A percentile compares a stretch with the other conserved stretches of the same genome.
Conservation (phyloP, 768 basidiomycete species). For the Mrakia frigida region DNA sequence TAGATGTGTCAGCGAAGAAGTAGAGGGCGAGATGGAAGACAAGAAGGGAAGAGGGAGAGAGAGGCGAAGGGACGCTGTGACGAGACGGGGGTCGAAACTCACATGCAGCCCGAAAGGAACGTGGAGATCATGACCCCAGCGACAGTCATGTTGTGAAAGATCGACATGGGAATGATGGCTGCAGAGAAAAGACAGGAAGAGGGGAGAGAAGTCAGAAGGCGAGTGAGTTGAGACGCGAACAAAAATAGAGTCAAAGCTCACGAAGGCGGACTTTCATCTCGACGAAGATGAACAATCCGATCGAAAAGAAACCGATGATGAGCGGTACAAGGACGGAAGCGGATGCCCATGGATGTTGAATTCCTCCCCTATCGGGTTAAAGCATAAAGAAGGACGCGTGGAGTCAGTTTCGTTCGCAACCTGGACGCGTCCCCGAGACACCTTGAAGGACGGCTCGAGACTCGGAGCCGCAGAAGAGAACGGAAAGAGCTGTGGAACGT, state of each 20-base stretch:
- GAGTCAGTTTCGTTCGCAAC: background rate
- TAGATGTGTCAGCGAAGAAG: conserved; percentile 47
- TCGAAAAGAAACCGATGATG: conserved; percentile 54
- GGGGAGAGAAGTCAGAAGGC: background rate
- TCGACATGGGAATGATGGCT: conserved; percentile 49
- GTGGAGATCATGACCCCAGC: conserved; percentile 64
- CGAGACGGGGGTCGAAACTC: background rate
- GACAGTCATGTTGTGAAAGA: conserved; percentile 64
- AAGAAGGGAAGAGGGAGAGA: no score
- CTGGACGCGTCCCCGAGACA: background rate
- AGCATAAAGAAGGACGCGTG: background rate
- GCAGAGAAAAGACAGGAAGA: background rate
- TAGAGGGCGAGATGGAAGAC: background rate
- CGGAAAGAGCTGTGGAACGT: background rate
- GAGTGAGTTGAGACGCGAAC: no score
- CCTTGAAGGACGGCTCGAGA: conserved; percentile 17
- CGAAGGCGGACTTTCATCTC: conserved; percentile 61
- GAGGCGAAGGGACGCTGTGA: no score
- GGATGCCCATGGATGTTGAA: conserved; percentile 66
- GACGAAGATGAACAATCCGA: conserved; percentile 60
- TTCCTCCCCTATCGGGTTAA: conserved; percentile 54
- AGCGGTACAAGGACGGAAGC: conserved; percentile 60
- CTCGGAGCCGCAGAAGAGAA: no score
- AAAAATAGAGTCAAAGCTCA: background rate
- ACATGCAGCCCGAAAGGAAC: conserved; percentile 54